A percentile compares a stretch with the other conserved stretches of the same genome.
phyloP scores from a whole-genome alignment of 2,329 filamentous ascomycete species.

The Aspergillus nomiae region DNA sequence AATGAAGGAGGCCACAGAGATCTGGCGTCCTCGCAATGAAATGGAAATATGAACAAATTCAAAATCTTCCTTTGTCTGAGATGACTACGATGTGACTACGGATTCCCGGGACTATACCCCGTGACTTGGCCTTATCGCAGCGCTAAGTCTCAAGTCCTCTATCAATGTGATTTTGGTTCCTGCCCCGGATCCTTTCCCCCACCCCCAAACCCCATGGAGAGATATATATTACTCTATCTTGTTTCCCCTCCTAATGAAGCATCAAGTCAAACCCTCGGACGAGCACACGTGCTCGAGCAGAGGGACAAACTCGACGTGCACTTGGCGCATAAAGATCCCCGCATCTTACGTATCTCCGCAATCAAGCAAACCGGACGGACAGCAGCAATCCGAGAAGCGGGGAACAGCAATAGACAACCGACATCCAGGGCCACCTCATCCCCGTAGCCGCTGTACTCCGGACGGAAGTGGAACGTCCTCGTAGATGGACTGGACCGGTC shows the following conservation, averaged over 20 bases:
- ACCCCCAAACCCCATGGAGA: neutral
- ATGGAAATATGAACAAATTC: conserved; percentile 43
- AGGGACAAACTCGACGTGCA: neutral
- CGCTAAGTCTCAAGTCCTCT: too few relatives aligned
- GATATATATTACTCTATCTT: neutral
- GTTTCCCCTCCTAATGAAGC: neutral
- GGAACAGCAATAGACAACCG: neutral
- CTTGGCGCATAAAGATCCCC: conserved; percentile 7
- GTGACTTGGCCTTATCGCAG: neutral
- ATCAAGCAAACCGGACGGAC: neutral
- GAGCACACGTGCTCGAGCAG: neutral
- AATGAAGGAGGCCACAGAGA: conserved; percentile 38
- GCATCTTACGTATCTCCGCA: conserved; percentile 10
- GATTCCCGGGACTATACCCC: neutral
- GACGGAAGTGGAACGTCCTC: neutral
- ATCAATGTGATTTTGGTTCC: too few relatives aligned
- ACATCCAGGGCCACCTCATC: neutral
- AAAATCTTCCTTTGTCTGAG: conserved; percentile 23
- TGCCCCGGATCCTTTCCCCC: neutral
- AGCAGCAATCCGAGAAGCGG: conserved; percentile 5
- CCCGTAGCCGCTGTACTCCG: neutral
- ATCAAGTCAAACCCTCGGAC: neutral
- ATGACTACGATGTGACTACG: neutral
- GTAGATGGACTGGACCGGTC: conserved; percentile 6
- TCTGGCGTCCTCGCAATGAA: conserved; percentile 43